phyloP scores from a whole-genome alignment of 176 grass and related monocot genomes.

The maize (Zea mays) region Zm-B73-REFERENCE-NAM-5.0 NC_050103.1:57213001-57213500 shows the following conservation, averaged over 20 bases:
- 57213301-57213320: constrained; percentile 58
- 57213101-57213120: constrained; percentile 74
- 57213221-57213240: constrained; percentile 89
- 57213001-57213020: constrained; percentile 79
- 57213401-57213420: constrained; percentile 56
- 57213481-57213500: constrained; percentile 74
- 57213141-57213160: constrained; percentile 89
- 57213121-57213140: constrained; percentile 80
- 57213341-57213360: constrained; percentile 71
- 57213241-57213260: constrained; percentile 31
- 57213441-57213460: constrained; percentile 67
- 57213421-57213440: constrained; percentile 88
- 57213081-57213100: constrained; percentile 57
- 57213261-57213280: constrained; percentile 5
- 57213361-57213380: constrained; percentile 89
- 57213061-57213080: constrained; percentile 38
- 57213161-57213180: constrained; percentile 92
- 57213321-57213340: constrained; percentile 67
- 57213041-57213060: constrained; percentile 28
- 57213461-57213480: constrained; percentile 79
- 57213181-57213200: constrained; percentile 82
- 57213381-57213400: constrained; percentile 88
- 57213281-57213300: constrained; percentile 32
- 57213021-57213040: constrained; percentile 28
- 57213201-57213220: constrained; percentile 81